Evolutionary conservation across 1,139 yeast species (phyloP), one percentile per base, ranked within the genome.

Genomic region (Sugiyamaella grinbergsii): DNA sequence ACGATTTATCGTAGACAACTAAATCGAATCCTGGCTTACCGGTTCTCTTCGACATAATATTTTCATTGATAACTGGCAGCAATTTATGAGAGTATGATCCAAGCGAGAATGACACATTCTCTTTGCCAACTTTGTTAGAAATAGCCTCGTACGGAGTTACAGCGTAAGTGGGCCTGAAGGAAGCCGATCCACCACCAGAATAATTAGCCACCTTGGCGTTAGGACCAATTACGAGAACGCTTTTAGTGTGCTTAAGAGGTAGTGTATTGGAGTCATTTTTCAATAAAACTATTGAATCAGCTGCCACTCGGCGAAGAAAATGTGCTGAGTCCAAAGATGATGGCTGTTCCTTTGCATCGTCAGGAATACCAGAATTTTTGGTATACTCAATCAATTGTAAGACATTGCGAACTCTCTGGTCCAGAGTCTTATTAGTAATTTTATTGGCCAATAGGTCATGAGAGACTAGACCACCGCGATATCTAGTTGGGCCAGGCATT

Each of bases 401-500:
- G 23, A 81, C 75, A 28, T 67, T 61, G 49, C 77, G 65, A 38
- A 71, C 82, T 55, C 81, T 73, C 16, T 71, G 75, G 54, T 81
- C 75, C 19, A 67, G 62, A 36, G 67, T 69, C 26, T 56, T 42
- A 5, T 46, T 50, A 4, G 52, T 44, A 38, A 62, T 52, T 31
- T 53, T 56, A 47, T 58, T 67, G 53, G 61, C 37, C 24, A 34
- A 29, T n/a, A 65, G 41, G 3, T 61, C 57, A 32, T 55, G 55
- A 11, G 46, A 52, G 11, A 73, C 67, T 16, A 69, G 69, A 20
- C 61, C 51, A 31, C 73, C 71, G 66, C 85, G 71, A 65, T 73
- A 73, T 45, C 73, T 63, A 20, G 82, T 66, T 5, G 81, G 80
- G 34, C 85, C 85, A 1, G 85, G 86, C 82, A 81, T 80, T 62